These are phyloP conservation scores for Laetiporus sulphureus DNA, from an alignment of 1,284 basidiomycete genomes.

Conservation along the genomic window DNA sequence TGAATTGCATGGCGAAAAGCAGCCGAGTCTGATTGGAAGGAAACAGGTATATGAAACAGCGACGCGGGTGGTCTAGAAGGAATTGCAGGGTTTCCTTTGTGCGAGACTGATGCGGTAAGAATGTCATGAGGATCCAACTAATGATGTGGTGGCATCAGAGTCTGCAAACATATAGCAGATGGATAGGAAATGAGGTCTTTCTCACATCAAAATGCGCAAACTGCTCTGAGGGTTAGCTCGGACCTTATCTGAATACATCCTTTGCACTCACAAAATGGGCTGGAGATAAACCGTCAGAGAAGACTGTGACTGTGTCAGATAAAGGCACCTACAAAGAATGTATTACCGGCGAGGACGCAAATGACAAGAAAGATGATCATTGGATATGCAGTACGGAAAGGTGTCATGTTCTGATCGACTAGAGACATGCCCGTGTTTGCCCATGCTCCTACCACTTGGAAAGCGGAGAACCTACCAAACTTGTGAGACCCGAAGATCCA, in stretches of 20 bases:
- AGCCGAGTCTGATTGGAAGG: conserved; percentile 94
- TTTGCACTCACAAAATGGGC: conserved; percentile 13
- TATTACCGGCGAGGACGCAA: conserved; percentile 59
- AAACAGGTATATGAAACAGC: conserved; percentile 92
- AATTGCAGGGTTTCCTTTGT: conserved; percentile 80
- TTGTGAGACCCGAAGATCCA: conserved; percentile 1
- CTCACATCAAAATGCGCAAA: conserved; percentile 24
- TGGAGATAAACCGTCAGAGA: neutral
- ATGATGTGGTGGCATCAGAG: neutral
- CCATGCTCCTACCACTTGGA: conserved; percentile 55
- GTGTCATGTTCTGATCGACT: conserved; percentile 51
- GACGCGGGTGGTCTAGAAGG: conserved; percentile 88
- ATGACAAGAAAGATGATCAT: conserved; percentile 41
- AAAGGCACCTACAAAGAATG: conserved; percentile 42
- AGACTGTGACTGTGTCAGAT: neutral
- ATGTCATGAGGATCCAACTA: conserved; percentile 71
- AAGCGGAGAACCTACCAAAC: conserved; percentile 43
- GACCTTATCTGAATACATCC: no score
- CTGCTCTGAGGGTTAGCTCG: no score
- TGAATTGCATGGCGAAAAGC: conserved; percentile 57
- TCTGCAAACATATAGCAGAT: no score
- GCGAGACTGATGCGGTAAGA: conserved; percentile 52
- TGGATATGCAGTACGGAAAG: conserved; percentile 52
- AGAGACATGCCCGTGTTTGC: conserved; percentile 60
- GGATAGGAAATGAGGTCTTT: neutral